phyloP scores from a whole-genome alignment of 2,329 filamentous ascomycete genomes.

The Verticillium albo-atrum region DNA sequence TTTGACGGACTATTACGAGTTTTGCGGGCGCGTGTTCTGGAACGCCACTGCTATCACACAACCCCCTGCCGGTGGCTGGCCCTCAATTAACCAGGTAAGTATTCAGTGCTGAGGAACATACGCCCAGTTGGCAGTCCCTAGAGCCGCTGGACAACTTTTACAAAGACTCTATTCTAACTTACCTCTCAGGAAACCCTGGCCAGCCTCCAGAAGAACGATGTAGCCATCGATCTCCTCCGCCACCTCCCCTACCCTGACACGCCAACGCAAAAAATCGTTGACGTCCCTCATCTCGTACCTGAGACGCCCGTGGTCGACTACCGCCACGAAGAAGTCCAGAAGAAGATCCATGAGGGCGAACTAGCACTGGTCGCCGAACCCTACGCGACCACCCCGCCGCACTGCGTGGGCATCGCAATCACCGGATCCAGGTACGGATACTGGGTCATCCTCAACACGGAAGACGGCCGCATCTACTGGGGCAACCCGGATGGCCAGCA shows the following conservation, averaged over 20 bases:
- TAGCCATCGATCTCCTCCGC: slow-evolving; percentile 6
- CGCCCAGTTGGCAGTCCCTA: too few relatives aligned
- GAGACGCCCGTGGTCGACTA: slow-evolving; percentile 2
- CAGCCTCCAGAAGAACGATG: slow-evolving; percentile 4
- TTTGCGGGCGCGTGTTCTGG: slow-evolving; percentile 11
- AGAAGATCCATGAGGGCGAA: background rate
- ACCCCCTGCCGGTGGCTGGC: slow-evolving; percentile 6
- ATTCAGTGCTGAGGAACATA: too few relatives aligned
- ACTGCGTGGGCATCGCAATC: slow-evolving; percentile 5
- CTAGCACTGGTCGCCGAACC: background rate
- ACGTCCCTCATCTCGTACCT: background rate
- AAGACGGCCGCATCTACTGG: slow-evolving; percentile 8
- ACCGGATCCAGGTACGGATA: background rate
- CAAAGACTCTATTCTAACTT: too few relatives aligned
- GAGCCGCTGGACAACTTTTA: too few relatives aligned
- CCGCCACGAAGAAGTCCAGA: background rate
- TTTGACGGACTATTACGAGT: slow-evolving; percentile 10
- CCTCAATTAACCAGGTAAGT: slow-evolving; percentile 3
- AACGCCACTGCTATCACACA: background rate
- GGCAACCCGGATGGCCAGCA: slow-evolving; percentile 3
- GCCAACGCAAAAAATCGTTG: background rate
- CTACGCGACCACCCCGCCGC: background rate
- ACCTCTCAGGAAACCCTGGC: slow-evolving; percentile 1
- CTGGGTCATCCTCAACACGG: slow-evolving; percentile 7
- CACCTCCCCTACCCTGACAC: slow-evolving; percentile 5